Conservation (phyloP, 306 rosid genomes). For the Boehmeria nivea region DNA sequence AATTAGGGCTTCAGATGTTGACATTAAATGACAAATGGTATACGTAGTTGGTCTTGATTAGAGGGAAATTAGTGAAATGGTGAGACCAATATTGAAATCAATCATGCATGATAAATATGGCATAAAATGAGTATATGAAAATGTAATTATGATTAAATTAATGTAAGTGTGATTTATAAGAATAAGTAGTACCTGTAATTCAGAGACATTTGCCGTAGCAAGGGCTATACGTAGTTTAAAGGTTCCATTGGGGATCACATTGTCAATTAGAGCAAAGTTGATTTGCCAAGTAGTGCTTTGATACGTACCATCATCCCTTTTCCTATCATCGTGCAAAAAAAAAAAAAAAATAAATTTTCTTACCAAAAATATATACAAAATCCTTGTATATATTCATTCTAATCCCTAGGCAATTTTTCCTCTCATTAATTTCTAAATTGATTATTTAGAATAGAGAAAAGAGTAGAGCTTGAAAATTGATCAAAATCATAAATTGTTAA, state of each 20-base stretch:
- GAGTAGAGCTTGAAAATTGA: not conserved
- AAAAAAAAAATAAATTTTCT: not conserved
- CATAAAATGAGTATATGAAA: no score
- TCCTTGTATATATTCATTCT: no score
- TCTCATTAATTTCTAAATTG: no score
- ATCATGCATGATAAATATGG: no score
- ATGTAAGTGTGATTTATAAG: no score
- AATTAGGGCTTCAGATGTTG: not conserved
- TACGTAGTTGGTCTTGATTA: no score
- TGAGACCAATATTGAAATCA: no score
- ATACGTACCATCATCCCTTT: slow-evolving; percentile 44
- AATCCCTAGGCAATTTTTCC: no score
- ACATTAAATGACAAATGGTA: no score
- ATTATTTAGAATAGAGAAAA: not conserved
- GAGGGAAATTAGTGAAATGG: no score
- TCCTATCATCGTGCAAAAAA: slow-evolving; percentile 32
- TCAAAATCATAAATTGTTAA: not conserved
- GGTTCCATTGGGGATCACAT: slow-evolving; percentile 24
- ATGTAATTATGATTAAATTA: not conserved
- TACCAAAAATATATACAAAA: not conserved
- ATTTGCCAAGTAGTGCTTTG: slow-evolving; percentile 74
- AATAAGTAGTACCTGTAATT: slow-evolving; percentile 39
- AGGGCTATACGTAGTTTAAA: slow-evolving; percentile 60
- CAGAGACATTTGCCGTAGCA: slow-evolving; percentile 58
- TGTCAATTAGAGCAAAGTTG: slow-evolving; percentile 45